phyloP scores from a whole-genome alignment of 2,329 filamentous ascomycete species.

The Atkinsonella hypoxylon region DNA sequence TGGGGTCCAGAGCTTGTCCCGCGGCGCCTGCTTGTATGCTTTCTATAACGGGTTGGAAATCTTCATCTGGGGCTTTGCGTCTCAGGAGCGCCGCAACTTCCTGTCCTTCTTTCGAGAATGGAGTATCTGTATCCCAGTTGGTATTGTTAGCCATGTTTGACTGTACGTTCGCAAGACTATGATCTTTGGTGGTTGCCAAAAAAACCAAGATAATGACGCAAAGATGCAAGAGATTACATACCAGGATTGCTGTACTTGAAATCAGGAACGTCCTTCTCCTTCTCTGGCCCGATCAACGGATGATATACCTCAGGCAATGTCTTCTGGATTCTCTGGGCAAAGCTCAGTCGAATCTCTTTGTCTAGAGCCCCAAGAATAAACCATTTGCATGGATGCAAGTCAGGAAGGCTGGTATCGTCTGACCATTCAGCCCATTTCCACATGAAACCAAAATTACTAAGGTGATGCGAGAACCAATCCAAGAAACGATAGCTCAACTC shows the following conservation, averaged over 20 bases:
- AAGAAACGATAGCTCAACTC: constrained; percentile 80
- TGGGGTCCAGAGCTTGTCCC: constrained; percentile 60
- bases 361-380: constrained; percentile 87
- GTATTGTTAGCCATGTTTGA: not conserved
- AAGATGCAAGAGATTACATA: constrained; percentile 30
- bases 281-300: constrained; percentile 66
- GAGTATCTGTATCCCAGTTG: constrained; percentile 43
- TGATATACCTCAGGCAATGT: constrained; percentile 81
- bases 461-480: constrained; percentile 95
- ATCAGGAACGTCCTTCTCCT: constrained; percentile 90
- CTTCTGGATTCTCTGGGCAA: constrained; percentile 89
- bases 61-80: constrained; percentile 74
- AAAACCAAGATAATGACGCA: not conserved
- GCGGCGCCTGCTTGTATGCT: constrained; percentile 70
- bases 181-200: not conserved
- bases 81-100: constrained; percentile 69
- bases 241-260: constrained; percentile 78
- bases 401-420: constrained; percentile 66
- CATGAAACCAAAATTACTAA: constrained; percentile 98
- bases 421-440: constrained; percentile 99
- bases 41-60: constrained; percentile 72
- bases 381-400: constrained; percentile 77
- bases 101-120: constrained; percentile 74
- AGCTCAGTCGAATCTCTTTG: constrained; percentile 93
- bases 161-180: not conserved